Evolutionary conservation across 805 yeast species (phyloP), one percentile per base, ranked within the genome.

Genomic region (Dipodascus albidus): DNA sequence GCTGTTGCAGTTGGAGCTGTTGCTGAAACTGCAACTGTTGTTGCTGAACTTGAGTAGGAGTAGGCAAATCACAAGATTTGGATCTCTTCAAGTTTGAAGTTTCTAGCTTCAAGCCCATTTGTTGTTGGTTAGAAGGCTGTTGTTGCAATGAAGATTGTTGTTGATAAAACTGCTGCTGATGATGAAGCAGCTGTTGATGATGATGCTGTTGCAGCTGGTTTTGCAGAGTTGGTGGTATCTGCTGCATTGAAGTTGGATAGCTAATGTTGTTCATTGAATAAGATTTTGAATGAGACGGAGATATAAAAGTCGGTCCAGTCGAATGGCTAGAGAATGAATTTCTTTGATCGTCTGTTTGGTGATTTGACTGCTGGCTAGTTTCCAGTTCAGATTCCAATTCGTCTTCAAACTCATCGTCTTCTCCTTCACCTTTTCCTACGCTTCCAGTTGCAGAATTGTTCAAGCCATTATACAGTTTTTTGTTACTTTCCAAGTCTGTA

Each of bases 401-500:
- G 44, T 38, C 44, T 38, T 38, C 44, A 14, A 38, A 38, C 44
- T 38, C 44, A 14, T 38, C 44, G 20, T 14, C 38, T 31, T 31
- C 38, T 15, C 15, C 38, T n/a, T n/a, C 33, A 11, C 33, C 11
- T 27, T 27, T 27, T 6, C 33, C 33, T 6, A 11, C 11, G 44
- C 44, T 19, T 4, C 20, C 20, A 14, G 3, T 17, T 4, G 44
- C 17, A 38, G 44, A 4, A 6, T 8, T 19, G n/a, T 4, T 6
- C 20, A 6, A n/a, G 44, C 4, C 44, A 14, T 70, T 64, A 61
- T 73, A 77, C 48, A 67, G 66, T 2, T 67, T 64, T 3, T 79
- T 58, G 48, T 84, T 67, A 6, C 76, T 75, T 9, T 73, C 68
- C 1, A 88, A 76, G 56, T 82, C 81, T 17, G 82, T 83, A 2